Evolutionary conservation across 129 eudicot genomes (phyloP).

Genomic region (Chrysanthemum lavandulifolium): DNA sequence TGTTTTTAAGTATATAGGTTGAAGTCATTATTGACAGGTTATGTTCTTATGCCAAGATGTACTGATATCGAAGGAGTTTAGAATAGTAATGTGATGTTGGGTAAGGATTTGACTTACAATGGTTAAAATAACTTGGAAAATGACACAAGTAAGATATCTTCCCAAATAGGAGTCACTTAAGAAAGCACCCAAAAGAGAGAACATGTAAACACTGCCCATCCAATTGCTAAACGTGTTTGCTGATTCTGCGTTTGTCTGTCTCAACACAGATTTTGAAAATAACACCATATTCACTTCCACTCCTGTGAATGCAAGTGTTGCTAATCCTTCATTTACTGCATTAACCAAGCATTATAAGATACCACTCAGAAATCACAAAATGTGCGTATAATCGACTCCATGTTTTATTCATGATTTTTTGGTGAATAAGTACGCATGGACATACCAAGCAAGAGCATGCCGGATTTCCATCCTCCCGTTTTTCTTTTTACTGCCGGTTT

Average conservation of each 20-base stretch:
- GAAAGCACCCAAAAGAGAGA: constrained; percentile 71
- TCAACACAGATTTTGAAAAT: constrained; percentile 60
- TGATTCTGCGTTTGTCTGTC: constrained; percentile 74
- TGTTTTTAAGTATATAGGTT: too few relatives aligned
- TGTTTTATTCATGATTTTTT: background rate
- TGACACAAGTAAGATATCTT: constrained; percentile 74
- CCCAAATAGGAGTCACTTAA: constrained; percentile 80
- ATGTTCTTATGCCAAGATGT: background rate
- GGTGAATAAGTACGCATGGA: background rate
- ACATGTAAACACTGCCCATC: constrained; percentile 77
- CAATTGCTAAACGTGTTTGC: constrained; percentile 71
- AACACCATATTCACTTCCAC: constrained; percentile 82
- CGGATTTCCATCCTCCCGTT: constrained; percentile 82
- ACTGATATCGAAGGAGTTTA: background rate
- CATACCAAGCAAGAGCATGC: constrained; percentile 63
- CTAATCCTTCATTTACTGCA: constrained; percentile 70
- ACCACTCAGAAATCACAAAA: background rate
- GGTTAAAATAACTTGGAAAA: constrained; percentile 58
- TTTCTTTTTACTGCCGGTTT: constrained; percentile 50
- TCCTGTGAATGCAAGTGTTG: constrained; percentile 77
- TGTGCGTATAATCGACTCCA: background rate
- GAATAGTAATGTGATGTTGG: constrained; percentile 1
- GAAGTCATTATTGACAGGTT: background rate
- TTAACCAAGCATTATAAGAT: background rate
- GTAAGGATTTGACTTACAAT: constrained; percentile 51